Base-by-base conservation (phyloP, 495 filamentous ascomycete species). In the Ramalina intermedia region DNA sequence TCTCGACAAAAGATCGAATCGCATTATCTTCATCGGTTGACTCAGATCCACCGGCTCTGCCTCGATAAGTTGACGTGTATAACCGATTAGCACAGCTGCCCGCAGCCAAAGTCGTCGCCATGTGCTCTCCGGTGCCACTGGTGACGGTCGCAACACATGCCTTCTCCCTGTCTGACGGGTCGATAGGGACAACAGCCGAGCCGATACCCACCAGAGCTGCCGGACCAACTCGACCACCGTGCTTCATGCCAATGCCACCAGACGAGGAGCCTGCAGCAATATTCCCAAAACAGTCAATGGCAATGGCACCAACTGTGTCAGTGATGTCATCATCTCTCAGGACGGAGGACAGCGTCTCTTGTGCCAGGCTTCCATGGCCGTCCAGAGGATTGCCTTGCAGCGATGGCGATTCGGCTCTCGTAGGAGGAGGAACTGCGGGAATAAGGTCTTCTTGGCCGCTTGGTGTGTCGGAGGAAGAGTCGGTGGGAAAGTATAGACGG, bases 221-320 rank as follows among this genome's bases (percentile, higher is more conserved):
- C 33, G 91, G 91, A 3, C 91, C 91, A 57, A 94, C 73, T 39
- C 91, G 80, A 21, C 91, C 91, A 41, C 77, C 74, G 64, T 91
- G 87, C 57, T 98, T 98, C 88, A 98, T 94, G 14, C 93, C 93
- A 54, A 96, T 96, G 6, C 91, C 91, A n/a, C 91, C 91, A 41
- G 91, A 98, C 6, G 91, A 96, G 3, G 93, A 94, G n/a, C 85
- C 91, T 8, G 90, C 91, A 5, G 91, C 93, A 59, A 98, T 94
- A 42, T 83, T 81, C 17, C 91, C 91, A 37, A 70, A 77, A 20
- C 69, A 67, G 56, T 98, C 91, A 50, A 98, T 76, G 38, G 88
- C 93, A 55, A 98, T 91, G 17, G 87, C 93, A 8, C 91, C 91
- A 35, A 98, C 85, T 3, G 91, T 98, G 65, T 98, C 91, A 4